These are phyloP conservation scores for Fomes fomentarius DNA, from an alignment of 1,284 basidiomycete species.

Conservation along the genomic window DNA sequence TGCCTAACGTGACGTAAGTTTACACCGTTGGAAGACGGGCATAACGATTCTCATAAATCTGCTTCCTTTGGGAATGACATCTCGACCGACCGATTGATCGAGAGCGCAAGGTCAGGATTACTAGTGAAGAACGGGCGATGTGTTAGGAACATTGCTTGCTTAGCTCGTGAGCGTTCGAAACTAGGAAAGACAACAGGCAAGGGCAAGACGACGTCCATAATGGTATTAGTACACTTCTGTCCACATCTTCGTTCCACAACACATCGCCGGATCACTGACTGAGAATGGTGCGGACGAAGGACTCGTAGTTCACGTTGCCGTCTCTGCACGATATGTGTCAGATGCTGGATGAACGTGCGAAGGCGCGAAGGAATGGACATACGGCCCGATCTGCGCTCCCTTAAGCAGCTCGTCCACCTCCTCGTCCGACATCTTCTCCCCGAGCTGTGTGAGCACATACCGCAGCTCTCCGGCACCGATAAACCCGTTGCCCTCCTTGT, in stretches of 20 bases:
- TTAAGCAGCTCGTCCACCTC: slow-evolving; percentile 99
- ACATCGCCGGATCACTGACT: slow-evolving; percentile 55
- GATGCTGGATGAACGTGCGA: neutral
- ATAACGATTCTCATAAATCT: too few relatives aligned
- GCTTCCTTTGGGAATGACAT: too few relatives aligned
- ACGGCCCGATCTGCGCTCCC: slow-evolving; percentile 88
- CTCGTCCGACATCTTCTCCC: slow-evolving; percentile 97
- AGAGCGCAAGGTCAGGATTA: too few relatives aligned
- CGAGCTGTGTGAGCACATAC: slow-evolving; percentile 94
- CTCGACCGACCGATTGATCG: too few relatives aligned
- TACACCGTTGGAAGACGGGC: too few relatives aligned
- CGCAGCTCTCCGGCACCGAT: slow-evolving; percentile 92
- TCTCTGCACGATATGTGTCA: slow-evolving; percentile 62
- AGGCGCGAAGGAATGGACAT: neutral
- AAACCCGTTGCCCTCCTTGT: slow-evolving; percentile 97
- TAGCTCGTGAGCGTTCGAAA: slow-evolving; percentile 5
- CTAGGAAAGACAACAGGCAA: slow-evolving; percentile 18
- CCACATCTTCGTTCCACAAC: slow-evolving; percentile 11
- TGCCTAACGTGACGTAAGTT: too few relatives aligned
- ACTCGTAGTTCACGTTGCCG: slow-evolving; percentile 97
- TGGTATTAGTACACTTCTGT: slow-evolving; percentile 20
- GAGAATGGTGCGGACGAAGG: slow-evolving; percentile 91
- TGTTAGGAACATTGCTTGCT: neutral
- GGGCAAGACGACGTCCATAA: slow-evolving; percentile 13
- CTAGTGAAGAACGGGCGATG: too few relatives aligned